Conservation (phyloP, 2,329 filamentous ascomycete genomes). For the Diaporthe sp. region DNA sequence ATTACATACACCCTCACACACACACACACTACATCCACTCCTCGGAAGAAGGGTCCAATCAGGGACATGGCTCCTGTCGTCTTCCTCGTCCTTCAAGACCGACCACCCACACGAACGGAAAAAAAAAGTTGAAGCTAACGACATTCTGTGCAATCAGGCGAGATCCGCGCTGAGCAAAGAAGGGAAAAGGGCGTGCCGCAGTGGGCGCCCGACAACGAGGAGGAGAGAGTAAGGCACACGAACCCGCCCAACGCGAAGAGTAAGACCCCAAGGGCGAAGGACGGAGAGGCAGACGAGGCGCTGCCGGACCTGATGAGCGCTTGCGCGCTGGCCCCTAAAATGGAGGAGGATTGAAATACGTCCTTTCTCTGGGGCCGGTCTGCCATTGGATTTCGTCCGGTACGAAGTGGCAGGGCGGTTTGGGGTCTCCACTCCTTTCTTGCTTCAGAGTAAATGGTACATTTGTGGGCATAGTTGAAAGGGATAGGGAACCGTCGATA, state of each 20-base stretch:
- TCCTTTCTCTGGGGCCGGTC: background rate
- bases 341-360: background rate
- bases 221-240: constrained; percentile 30
- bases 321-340: background rate
- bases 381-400: constrained; percentile 1
- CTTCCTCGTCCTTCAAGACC: background rate
- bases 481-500: background rate
- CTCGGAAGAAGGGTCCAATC: too few species aligned
- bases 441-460: background rate
- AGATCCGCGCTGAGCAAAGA: constrained; percentile 40
- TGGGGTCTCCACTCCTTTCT: background rate
- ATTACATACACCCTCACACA: background rate
- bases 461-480: background rate
- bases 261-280: constrained; percentile 3
- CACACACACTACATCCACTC: background rate
- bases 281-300: background rate
- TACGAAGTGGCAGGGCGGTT: background rate
- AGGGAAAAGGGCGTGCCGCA: constrained; percentile 32
- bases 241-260: constrained; percentile 26
- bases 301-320: constrained; percentile 29
- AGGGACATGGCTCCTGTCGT: background rate
- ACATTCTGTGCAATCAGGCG: background rate
- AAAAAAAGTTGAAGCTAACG: constrained; percentile 4
- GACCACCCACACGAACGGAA: background rate
- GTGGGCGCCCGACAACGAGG: constrained; percentile 40